These are phyloP conservation scores for Cyberlindnera misumaiensis DNA, from an alignment of 805 yeast species.

Conservation along the genomic window DNA sequence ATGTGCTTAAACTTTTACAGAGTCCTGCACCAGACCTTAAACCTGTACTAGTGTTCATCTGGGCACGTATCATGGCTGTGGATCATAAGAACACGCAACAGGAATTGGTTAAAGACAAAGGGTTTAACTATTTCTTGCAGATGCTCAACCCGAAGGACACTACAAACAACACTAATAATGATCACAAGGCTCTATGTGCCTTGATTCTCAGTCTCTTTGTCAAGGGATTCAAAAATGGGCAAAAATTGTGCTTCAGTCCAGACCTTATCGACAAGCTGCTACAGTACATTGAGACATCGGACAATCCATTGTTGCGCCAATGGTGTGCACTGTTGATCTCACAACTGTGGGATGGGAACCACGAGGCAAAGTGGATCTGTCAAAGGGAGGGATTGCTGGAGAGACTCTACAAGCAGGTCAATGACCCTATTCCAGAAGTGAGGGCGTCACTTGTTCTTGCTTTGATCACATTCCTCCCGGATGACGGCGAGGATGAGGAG, in stretches of 20 bases:
- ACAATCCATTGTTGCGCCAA: constrained; percentile 80
- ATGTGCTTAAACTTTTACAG: constrained; percentile 81
- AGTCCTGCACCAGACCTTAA: constrained; percentile 93
- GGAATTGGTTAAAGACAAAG: constrained; percentile 86
- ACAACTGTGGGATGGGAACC: constrained; percentile 64
- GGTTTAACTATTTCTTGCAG: constrained; percentile 78
- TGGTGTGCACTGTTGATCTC: constrained; percentile 84
- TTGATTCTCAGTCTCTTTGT: constrained; percentile 82
- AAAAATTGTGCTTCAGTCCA: constrained; percentile 66
- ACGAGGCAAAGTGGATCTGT: constrained; percentile 69
- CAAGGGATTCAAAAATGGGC: constrained; percentile 73
- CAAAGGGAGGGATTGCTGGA: constrained; percentile 57
- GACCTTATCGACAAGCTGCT: constrained; percentile 66
- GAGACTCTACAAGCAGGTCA: constrained; percentile 49
- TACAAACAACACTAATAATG: constrained; percentile 31
- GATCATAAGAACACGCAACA: constrained; percentile 87
- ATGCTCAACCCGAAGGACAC: constrained; percentile 50
- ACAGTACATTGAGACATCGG: constrained; percentile 60
- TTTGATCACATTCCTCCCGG: constrained; percentile 59
- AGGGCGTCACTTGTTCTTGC: constrained; percentile 78
- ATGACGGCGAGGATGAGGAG: constrained; percentile 37
- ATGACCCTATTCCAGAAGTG: constrained; percentile 94
- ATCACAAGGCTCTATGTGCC: constrained; percentile 94
- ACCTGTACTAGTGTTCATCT: constrained; percentile 89
- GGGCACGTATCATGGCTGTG: constrained; percentile 97